Base-by-base conservation (phyloP, 2,329 filamentous ascomycete species). In the Diplodia scrobiculata region DNA sequence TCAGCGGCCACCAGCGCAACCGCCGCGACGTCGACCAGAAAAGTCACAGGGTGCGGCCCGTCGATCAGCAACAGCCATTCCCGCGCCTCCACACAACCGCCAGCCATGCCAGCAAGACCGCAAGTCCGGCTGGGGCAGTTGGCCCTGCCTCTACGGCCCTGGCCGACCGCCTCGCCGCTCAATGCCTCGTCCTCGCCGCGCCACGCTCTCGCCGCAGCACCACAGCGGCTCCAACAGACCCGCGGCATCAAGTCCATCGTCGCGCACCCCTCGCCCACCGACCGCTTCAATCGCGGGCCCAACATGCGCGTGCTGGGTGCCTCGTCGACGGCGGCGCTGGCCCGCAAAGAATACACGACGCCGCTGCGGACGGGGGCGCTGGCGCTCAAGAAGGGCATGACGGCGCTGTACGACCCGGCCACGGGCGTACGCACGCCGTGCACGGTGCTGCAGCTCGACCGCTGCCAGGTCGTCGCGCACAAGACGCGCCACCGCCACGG, bases 351-450 rank as follows among this genome's bases (percentile, higher is more conserved):
- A 47, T 80, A 81, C 69, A 85, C 82, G 0, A 82, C 87, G 11
- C 87, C 87, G 6, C 80, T 86, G 50, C 90, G 95, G 32, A 89
- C 92, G 1, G 95, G 95, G 34, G 88, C 91, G 9, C 84, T 99
- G 54, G 92, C 90, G 13, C 84, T 89, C 76, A 99, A 99, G 81
- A 94, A 93, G 81, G 95, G 95, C 78, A 98, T 99, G 91, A 96
- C 92, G 51, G 93, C 90, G 68, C 80, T 97, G 70, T 98, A 90
- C 84, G 89, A 92, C 74, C 79, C 85, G 0, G 86, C 88, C 72
- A 90, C 91, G 29, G 90, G 91, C 71, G 85, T 85, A 69, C 88
- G 94, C 70, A 90, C 89, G 67, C 85, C 93, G 21, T 97, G 92
- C 82, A 99, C 95, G 14, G 90, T 99, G 63, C 85, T 99, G 66